phyloP scores from a whole-genome alignment of 306 rosid species.

The Medicago lupulina region DNA sequence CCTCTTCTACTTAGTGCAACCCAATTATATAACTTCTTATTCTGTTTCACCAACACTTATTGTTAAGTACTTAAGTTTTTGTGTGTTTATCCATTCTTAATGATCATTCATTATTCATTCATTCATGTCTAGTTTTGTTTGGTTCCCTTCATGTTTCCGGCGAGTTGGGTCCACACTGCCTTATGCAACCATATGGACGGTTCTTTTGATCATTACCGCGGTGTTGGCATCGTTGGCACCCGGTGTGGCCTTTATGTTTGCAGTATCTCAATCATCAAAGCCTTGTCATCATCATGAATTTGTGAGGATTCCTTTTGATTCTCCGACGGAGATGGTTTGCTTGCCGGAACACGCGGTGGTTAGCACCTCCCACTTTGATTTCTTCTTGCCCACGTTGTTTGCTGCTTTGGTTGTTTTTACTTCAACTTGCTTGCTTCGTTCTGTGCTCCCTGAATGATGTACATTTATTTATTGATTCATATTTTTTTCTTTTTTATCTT shows the following conservation, averaged over 20 bases:
- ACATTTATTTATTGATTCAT: neutral
- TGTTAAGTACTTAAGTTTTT: neutral
- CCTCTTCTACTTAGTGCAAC: conserved; percentile 14
- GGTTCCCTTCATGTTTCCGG: conserved; percentile 41
- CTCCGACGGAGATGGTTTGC: conserved; percentile 63
- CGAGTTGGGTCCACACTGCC: conserved; percentile 32
- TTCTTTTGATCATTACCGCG: conserved; percentile 51
- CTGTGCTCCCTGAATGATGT: conserved; percentile 41
- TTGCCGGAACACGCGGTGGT: conserved; percentile 61
- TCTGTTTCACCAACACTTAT: neutral
- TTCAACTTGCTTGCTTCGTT: conserved; percentile 65
- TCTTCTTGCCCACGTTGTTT: conserved; percentile 75
- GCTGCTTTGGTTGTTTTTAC: conserved; percentile 66
- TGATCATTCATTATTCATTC: neutral
- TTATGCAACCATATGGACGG: conserved; percentile 57
- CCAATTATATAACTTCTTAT: neutral
- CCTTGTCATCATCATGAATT: conserved; percentile 41
- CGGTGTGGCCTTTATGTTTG: conserved; percentile 50
- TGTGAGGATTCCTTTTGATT: conserved; percentile 63
- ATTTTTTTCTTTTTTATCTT: too few species aligned
- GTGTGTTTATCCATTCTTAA: neutral
- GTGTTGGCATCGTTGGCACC: conserved; percentile 63
- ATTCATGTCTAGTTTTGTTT: conserved; percentile 45
- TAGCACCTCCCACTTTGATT: conserved; percentile 57
- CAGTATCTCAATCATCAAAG: conserved; percentile 52